Percentiles rank a stretch among this genome's conserved stretches.
phyloP scores from a whole-genome alignment of 176 grass and related monocot genomes.

The Bolboschoenus planiculmis region DNA sequence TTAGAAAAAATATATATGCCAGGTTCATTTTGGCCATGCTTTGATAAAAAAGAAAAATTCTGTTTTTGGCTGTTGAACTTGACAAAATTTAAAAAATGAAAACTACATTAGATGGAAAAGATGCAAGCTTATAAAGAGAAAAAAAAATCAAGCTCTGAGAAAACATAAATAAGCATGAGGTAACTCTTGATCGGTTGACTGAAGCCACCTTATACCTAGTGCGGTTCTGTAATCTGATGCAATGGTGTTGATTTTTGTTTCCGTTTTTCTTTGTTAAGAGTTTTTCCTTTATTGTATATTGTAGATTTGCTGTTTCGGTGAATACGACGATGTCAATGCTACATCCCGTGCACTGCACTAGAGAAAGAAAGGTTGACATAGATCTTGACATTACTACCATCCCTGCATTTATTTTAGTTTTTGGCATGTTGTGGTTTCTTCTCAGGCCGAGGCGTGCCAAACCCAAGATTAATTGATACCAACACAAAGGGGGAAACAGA shows the following conservation, averaged over 20 bases:
- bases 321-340: constrained; percentile 68
- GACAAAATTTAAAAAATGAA: background rate
- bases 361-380: constrained; percentile 68
- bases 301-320: constrained; percentile 67
- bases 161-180: constrained; percentile 3
- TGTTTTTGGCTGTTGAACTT: background rate
- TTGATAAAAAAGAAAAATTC: background rate
- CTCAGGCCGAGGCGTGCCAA: constrained; percentile 74
- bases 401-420: constrained; percentile 68
- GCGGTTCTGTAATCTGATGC: background rate
- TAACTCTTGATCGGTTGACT: background rate
- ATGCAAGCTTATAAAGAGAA: background rate
- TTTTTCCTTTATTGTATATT: constrained; percentile 13
- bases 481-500: background rate
- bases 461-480: constrained; percentile 86
- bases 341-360: constrained; percentile 71
- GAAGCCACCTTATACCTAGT: background rate
- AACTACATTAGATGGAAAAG: background rate
- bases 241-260: background rate
- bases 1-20: background rate
- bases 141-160: background rate
- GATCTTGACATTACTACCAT: constrained; percentile 80
- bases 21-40: background rate
- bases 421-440: constrained; percentile 87
- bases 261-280: background rate